Evolutionary conservation across 2,329 filamentous ascomycete species (phyloP).

Genomic region (Aspergillus ustus): DNA sequence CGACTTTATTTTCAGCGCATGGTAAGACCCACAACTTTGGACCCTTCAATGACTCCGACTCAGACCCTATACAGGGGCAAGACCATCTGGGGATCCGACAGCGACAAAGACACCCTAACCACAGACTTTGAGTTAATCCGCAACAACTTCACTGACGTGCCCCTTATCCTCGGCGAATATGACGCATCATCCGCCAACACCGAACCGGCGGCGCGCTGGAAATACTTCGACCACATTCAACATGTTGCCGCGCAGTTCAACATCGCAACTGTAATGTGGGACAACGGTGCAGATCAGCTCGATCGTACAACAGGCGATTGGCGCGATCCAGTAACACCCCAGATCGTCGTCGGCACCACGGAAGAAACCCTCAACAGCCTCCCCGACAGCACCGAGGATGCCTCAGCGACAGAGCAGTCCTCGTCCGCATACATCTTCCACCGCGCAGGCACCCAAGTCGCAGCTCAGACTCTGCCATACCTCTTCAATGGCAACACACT

Average conservation of each 20-base stretch:
- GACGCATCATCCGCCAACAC: slow-evolving; percentile 55
- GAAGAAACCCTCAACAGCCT: slow-evolving; percentile 55
- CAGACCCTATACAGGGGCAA: slow-evolving; percentile 59
- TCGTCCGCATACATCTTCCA: slow-evolving; percentile 63
- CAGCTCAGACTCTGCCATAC: slow-evolving; percentile 53
- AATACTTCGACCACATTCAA: slow-evolving; percentile 61
- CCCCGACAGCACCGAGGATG: slow-evolving; percentile 58
- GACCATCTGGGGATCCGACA: slow-evolving; percentile 62
- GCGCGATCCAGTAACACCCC: slow-evolving; percentile 55
- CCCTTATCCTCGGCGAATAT: slow-evolving; percentile 64
- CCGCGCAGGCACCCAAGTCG: slow-evolving; percentile 50
- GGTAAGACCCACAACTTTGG: slow-evolving; percentile 17
- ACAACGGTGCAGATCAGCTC: slow-evolving; percentile 62
- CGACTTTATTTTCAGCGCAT: slow-evolving; percentile 37
- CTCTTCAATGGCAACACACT: slow-evolving; percentile 61
- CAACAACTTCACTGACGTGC: slow-evolving; percentile 60
- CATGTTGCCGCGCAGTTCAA: slow-evolving; percentile 55
- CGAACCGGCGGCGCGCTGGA: slow-evolving; percentile 62
- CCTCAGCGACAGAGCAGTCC: slow-evolving; percentile 49
- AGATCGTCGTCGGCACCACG: slow-evolving; percentile 54
- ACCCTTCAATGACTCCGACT: slow-evolving; percentile 13
- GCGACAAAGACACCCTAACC: slow-evolving; percentile 56
- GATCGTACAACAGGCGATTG: slow-evolving; percentile 55
- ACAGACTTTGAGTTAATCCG: slow-evolving; percentile 57
- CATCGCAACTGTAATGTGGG: slow-evolving; percentile 61